A percentile compares a stretch with the other conserved stretches of the same genome.
phyloP scores from a whole-genome alignment of 108 stramenopile genomes.

The Discostella pseudostelligera region DNA sequence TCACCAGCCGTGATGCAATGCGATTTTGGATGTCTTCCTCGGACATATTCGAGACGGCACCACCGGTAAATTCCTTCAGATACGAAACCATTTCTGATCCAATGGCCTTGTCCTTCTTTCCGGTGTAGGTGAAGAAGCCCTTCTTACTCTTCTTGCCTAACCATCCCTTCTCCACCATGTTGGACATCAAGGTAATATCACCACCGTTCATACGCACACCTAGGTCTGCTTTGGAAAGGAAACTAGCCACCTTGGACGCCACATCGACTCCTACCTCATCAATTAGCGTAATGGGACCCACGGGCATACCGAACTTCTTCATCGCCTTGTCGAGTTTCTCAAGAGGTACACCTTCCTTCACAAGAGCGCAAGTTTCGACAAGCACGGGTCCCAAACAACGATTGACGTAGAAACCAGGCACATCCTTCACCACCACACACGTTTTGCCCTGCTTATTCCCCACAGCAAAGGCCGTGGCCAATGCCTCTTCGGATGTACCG shows the following conservation, averaged over 20 bases:
- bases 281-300: slow-evolving; percentile 82
- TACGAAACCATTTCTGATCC: slow-evolving; percentile 79
- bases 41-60: slow-evolving; percentile 57
- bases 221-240: slow-evolving; percentile 92
- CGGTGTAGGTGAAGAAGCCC: slow-evolving; percentile 96
- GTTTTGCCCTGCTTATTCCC: slow-evolving; percentile 99
- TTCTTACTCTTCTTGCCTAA: slow-evolving; percentile 95
- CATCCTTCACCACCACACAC: slow-evolving; percentile 97
- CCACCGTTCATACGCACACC: slow-evolving; percentile 95
- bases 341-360: slow-evolving; percentile 82
- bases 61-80: slow-evolving; percentile 64
- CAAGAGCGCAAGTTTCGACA: slow-evolving; percentile 83
- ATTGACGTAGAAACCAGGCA: slow-evolving; percentile 99
- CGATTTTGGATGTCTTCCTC: slow-evolving; percentile 95
- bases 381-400: slow-evolving; percentile 97
- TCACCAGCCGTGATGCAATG: slow-evolving; percentile 92
- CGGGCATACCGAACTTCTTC: slow-evolving; percentile 92
- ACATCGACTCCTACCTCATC: slow-evolving; percentile 96
- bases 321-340: slow-evolving; percentile 91
- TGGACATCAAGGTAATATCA: slow-evolving; percentile 85
- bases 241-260: slow-evolving; percentile 87
- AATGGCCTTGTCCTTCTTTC: slow-evolving; percentile 84
- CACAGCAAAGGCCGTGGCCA: slow-evolving; percentile 93
- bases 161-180: slow-evolving; percentile 96
- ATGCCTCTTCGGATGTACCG: slow-evolving; percentile 79